Percentiles rank a stretch among this genome's conserved stretches.
Conservation (phyloP, 2,329 filamentous ascomycete species). For the Clonostachys byssicola region DNA sequence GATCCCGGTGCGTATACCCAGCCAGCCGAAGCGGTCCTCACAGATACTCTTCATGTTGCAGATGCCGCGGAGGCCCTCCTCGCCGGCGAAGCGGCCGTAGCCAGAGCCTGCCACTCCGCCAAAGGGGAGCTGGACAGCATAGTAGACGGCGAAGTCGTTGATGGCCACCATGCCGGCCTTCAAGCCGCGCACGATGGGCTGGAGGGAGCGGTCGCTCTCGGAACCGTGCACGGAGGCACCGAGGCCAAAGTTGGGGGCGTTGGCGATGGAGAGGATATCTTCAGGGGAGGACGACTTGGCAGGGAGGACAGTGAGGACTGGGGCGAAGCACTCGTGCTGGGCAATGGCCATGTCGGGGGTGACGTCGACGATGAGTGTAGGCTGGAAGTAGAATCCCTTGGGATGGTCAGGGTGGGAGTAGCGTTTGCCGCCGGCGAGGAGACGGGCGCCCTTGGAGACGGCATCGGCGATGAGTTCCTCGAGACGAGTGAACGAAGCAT, state of each 20-base stretch:
- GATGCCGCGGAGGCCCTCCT: conserved; percentile 78
- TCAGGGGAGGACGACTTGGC: conserved; percentile 53
- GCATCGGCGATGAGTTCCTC: conserved; percentile 76
- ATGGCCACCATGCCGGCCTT: conserved; percentile 87
- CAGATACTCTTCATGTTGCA: conserved; percentile 89
- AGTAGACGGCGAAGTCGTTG: conserved; percentile 93
- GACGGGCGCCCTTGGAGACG: conserved; percentile 70
- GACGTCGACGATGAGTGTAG: conserved; percentile 88
- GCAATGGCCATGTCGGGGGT: conserved; percentile 83
- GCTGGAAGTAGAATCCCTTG: conserved; percentile 84
- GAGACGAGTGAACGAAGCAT: conserved; percentile 68
- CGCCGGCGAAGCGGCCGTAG: conserved; percentile 89
- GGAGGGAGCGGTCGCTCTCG: conserved; percentile 54
- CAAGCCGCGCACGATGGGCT: conserved; percentile 62
- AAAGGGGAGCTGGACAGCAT: conserved; percentile 92
- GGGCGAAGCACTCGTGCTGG: conserved; percentile 87
- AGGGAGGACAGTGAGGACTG: conserved; percentile 82
- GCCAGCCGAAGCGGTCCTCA: conserved; percentile 61
- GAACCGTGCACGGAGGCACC: conserved; percentile 85
- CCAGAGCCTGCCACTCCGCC: conserved; percentile 86
- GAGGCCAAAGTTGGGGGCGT: conserved; percentile 80
- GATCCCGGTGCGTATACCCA: conserved; percentile 70
- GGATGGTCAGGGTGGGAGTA: conserved; percentile 69
- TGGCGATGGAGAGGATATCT: conserved; percentile 73
- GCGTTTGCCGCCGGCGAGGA: conserved; percentile 75